Evolutionary conservation across 495 filamentous ascomycete species (phyloP).

Genomic region (Penicillium canariense): DNA sequence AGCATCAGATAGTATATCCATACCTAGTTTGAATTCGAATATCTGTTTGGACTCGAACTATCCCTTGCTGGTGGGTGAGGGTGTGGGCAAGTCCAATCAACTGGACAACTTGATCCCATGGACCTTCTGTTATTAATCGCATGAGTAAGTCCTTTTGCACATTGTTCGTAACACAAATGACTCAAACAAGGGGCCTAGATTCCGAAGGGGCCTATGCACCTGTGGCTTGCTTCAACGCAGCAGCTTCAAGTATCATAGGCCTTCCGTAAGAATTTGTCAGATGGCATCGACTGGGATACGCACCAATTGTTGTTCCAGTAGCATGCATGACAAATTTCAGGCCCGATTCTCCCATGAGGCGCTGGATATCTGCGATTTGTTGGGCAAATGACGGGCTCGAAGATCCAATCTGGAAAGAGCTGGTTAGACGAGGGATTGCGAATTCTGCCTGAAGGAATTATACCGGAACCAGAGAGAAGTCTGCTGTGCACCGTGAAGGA

Average conservation of each 20-base stretch:
- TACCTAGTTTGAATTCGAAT: constrained; percentile 77
- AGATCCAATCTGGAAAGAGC: constrained; percentile 64
- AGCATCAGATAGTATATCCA: constrained; percentile 7
- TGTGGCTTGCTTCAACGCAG: neutral
- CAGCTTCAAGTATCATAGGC: neutral
- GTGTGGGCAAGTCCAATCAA: constrained; percentile 79
- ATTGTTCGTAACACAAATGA: neutral
- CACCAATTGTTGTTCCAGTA: constrained; percentile 81
- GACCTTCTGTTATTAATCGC: constrained; percentile 57
- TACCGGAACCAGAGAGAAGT: constrained; percentile 74
- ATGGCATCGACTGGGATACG: neutral
- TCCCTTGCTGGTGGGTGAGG: constrained; percentile 71
- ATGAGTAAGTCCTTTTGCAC: neutral
- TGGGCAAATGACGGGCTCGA: constrained; percentile 67
- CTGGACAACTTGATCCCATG: constrained; percentile 77
- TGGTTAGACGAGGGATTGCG: no score
- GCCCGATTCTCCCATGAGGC: constrained; percentile 65
- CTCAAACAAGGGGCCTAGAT: neutral
- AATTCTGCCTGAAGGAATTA: no score
- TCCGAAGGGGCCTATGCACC: neutral
- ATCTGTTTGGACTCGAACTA: constrained; percentile 74
- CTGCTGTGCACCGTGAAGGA: constrained; percentile 59
- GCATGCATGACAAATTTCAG: constrained; percentile 77
- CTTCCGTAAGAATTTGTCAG: neutral
- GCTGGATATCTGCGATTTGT: constrained; percentile 79